These are phyloP conservation scores for Malassezia japonica DNA, from an alignment of 1,284 basidiomycete genomes.

Conservation along the genomic window DNA sequence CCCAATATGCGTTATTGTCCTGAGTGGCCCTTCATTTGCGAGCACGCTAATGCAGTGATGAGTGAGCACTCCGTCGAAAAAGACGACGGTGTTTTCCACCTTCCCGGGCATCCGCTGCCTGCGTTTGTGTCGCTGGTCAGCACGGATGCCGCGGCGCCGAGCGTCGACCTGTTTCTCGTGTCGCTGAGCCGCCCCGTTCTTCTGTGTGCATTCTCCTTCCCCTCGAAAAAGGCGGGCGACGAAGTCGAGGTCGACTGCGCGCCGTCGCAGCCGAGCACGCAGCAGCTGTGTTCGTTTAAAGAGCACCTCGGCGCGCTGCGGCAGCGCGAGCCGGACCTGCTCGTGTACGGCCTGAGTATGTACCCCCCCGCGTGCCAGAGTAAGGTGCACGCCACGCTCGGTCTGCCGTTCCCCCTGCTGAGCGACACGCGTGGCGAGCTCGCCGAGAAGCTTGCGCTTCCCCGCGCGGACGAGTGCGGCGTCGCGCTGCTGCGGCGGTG, in stretches of 20 bases:
- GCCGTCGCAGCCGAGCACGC: slow-evolving; percentile 20
- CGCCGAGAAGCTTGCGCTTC: slow-evolving; percentile 14
- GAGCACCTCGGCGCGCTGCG: slow-evolving; percentile 14
- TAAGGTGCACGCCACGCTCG: not conserved
- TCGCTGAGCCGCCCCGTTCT: slow-evolving; percentile 32
- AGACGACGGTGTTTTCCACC: slow-evolving; percentile 31
- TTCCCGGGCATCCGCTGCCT: slow-evolving; percentile 39
- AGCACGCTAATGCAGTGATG: slow-evolving; percentile 9
- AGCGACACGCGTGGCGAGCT: slow-evolving; percentile 12
- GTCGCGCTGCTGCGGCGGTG: slow-evolving; percentile 22
- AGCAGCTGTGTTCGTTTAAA: slow-evolving; percentile 23
- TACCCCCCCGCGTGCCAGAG: slow-evolving; percentile 20
- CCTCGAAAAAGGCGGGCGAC: slow-evolving; percentile 17
- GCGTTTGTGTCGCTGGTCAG: slow-evolving; percentile 29
- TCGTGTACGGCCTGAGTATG: slow-evolving; percentile 31
- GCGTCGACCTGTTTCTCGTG: slow-evolving; percentile 38
- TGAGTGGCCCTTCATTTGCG: not conserved
- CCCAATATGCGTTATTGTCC: slow-evolving; percentile 20
- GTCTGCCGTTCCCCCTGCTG: slow-evolving; percentile 13
- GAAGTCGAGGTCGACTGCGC: slow-evolving; percentile 15
- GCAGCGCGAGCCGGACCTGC: slow-evolving; percentile 21
- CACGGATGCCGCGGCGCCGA: slow-evolving; percentile 16
- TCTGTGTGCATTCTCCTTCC: slow-evolving; percentile 22
- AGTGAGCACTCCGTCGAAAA: slow-evolving; percentile 7
- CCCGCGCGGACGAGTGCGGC: slow-evolving; percentile 13